Base-by-base conservation (phyloP, 192 early-diverging fungal genomes). In the Backusella westeae region DNA sequence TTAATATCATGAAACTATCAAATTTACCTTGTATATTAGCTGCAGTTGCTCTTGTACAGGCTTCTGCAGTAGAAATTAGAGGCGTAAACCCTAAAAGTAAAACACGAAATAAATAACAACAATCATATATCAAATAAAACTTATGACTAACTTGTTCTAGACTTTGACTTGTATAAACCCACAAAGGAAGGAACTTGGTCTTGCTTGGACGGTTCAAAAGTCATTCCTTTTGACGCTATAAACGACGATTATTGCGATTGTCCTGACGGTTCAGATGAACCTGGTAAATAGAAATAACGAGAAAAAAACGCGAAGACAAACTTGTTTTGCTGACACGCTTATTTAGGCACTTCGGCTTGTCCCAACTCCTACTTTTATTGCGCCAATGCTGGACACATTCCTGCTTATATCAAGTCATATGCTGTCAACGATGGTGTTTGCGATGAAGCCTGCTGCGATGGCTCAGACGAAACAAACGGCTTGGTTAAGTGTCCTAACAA, bases 161-260 rank as follows among this genome's bases (percentile, higher is more conserved):
- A 71, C 7, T 34, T 38, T n/a, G 44, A 71, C 17, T 66, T 78
- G 44, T 78, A 81, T 46, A 49, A 68, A 52, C 56, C 82, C 36
- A 29, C 70, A 52, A 19, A 71, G 3, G 74, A 77, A 15, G 71
- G 80, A 29, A 73, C 83, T 6, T 95, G 93, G 81, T 81, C 23
- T 0, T 98, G 97, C 73, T 81, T 95, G 23, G 95, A 96, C 76
- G 90, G 89, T 6, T 90, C 90, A 7, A 85, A 85, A 34, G 79
- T 44, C 26, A 94, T 98, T 34, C 88, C 90, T 1, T 91, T 88
- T 72, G 78, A 81, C 1, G 87, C 90, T 2, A 89, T 99, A 49
- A 99, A 99, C 71, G 96, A 99, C 81, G 95, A 99, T 82, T 99
- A 97, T 76, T 99, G 97, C 87, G 96, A 99, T 84, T 99, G 97